Percentiles rank a stretch among this genome's conserved stretches.
These are phyloP conservation scores for Colletotrichum sp. DNA, from an alignment of 2,329 filamentous ascomycete genomes.

Conservation along the genomic window DNA sequence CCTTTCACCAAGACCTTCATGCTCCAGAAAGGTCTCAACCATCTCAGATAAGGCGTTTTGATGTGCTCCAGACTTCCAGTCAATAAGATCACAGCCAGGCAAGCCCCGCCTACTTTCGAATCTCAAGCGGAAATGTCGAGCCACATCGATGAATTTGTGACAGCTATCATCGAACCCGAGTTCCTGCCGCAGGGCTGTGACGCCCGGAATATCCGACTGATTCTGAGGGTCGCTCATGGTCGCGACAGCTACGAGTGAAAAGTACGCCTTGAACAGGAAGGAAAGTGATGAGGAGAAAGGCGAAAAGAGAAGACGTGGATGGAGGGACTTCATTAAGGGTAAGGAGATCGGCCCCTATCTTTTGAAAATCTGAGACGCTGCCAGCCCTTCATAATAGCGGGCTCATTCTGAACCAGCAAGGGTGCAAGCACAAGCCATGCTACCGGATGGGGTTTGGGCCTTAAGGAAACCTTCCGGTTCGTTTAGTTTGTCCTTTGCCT, in stretches of 20 bases:
- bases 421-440: neutral
- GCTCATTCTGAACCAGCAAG: neutral
- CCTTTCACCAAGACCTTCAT: neutral
- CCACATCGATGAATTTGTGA: neutral
- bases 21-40: neutral
- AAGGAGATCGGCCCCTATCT: neutral
- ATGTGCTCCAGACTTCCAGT: conserved; percentile 8
- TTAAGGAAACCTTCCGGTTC: neutral
- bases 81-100: neutral
- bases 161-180: neutral
- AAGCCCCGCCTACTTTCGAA: neutral
- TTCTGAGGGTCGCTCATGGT: neutral
- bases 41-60: conserved; percentile 7
- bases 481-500: neutral
- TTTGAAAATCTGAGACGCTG: neutral
- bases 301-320: neutral
- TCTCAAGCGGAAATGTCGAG: neutral
- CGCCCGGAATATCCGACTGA: neutral
- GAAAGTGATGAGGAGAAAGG: neutral
- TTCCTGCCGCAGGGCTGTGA: neutral
- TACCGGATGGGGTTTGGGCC: neutral
- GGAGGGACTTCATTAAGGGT: neutral
- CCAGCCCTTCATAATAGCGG: neutral
- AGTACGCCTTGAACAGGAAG: neutral
- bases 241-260: neutral